Evolutionary conservation across 495 filamentous ascomycete species (phyloP), one percentile per base, ranked within the genome.

Genomic region (Mytilinidion resinicola): DNA sequence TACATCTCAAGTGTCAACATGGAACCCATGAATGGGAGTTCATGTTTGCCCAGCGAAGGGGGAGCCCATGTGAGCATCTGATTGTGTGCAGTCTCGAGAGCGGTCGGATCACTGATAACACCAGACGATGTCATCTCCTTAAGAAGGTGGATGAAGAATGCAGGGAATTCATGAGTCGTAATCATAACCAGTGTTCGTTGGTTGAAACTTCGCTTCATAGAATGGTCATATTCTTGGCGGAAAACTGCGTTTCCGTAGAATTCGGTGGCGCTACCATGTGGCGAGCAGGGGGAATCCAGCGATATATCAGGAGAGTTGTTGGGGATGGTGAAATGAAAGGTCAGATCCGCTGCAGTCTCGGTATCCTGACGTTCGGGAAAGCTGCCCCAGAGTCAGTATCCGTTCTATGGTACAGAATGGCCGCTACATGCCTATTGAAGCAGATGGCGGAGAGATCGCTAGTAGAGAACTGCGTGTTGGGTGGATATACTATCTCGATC

Each of bases 351-450:
- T 5, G 52, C 58, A 1, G 61, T 60, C 15, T 72, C 69, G 14
- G 60, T 60, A 44, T 69, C 68, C 39, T 68, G 66, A 19, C 66
- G 59, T 53, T 72, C 69, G 3, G 69, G 69, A 49, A 72, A 72
- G 59, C 67, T 64, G 44, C 30, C 25, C 15, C 10, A 21, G 3
- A 39, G 12, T 56, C 42, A 60, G 35, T 15, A 51, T 60, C 5
- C 4, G 17, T 21, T 17, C 14, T 14, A 25, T 8, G 17, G 7
- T 19, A 25, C 21, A 25, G 17, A 30, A 2, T 8, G 14, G 21
- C 1, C 1, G 3, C 21, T 9, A 25, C 21, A 34, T 51, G 49
- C 56, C 64, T 67, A 46, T 72, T 69, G 66, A 72, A 72, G 53
- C 66, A 69, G 6, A 72, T 72, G 7, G 68, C 66, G 3, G 54